Base-by-base conservation (phyloP, 805 yeast species). In the Kluyveromyces siamensis region DNA sequence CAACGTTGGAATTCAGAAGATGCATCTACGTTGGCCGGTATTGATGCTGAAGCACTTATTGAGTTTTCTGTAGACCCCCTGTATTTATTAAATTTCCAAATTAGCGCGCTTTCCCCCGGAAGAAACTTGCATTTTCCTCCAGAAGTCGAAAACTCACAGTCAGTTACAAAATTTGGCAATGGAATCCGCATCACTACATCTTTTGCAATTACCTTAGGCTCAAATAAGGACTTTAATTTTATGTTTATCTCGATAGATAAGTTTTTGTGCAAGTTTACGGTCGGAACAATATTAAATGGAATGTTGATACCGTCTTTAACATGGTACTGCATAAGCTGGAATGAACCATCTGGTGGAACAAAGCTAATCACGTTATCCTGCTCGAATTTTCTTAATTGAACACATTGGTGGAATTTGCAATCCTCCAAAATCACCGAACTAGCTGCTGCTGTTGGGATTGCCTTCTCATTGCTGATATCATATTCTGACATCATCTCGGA, bases 391-490 rank as follows among this genome's bases (percentile, higher is more conserved):
- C 78, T 77, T 48, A 87, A 70, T 52, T 83, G 80, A 25, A 88
- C 96, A 65, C 96, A 86, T 57, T 87, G 91, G 65, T 88, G 96
- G 66, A 88, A 84, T 54, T 84, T 87, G 56, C 86, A 81, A 62
- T 88, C 95, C 55, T 84, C 87, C 10, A 89, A 67, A 0, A 73
- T 59, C 6, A 81, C 85, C 36, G 74, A 67, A 2, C 77, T 77
- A 0, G 73, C 71, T 1, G 74, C 73, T 2, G 76, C 74, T 45
- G 63, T 64, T 16, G 72, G 71, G 16, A 61, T 63, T 42, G 59
- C 66, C 41, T 55, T 54, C 48, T 62, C 57, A 50, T 61, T 67
- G 47, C 52, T 63, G 38, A 58, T 55, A 45, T 62, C 68, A 47
- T 56, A 53, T n/a, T 60, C 54, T 50, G 55, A 53, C 48, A 58